Evolutionary conservation across 2,329 filamentous ascomycete species (phyloP), one percentile per base, ranked within the genome.

Genomic region (Penicillium sp.): DNA sequence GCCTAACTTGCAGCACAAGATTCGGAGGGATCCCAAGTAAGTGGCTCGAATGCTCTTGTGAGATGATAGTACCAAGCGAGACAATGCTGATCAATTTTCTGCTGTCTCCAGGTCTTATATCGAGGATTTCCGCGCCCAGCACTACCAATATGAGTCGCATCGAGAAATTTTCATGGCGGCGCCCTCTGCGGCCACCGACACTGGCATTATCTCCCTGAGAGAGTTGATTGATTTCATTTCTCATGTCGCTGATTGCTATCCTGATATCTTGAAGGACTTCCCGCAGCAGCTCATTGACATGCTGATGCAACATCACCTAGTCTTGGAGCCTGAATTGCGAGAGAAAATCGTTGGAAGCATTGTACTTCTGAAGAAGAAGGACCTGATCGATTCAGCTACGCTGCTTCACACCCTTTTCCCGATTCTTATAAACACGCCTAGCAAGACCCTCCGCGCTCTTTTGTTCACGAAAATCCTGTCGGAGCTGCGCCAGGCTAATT

Each of bases 271-370:
- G 1, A 83, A 83, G 55, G 82, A 84, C 10, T 98, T 97, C 68
- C 87, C 93, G 25, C 84, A 88, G 45, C 91, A 97, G 65, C 82
- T 99, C 52, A 92, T 92, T 72, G 84, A 88, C 35, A 90, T 99
- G 61, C 80, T 99, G 51, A 87, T 87, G 52, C 83, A 89, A 68
- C 92, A 98, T 74, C 94, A 98, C 82, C 86, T 89, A 49, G 84
- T 89, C 3, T 83, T 99, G 35, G 90, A 96, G 70, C 83, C 88
- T 4, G 93, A 98, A 65, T 78, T 99, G 69, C 85, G 95, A 40
- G 95, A 98, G 77, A 98, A 98, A 84, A 87, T 98, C 59, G 94
- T 98, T 1, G 91, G 92, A 52, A 96, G 92, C 75, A 80, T 99
- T 70, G 91, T 96, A 30, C 82, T 99, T 53, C 79, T 99, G 64